A percentile compares a stretch with the other conserved stretches of the same genome.
These are phyloP conservation scores for Rostrohypoxylon terebratum DNA, from an alignment of 495 filamentous ascomycete genomes.

Conservation along the genomic window DNA sequence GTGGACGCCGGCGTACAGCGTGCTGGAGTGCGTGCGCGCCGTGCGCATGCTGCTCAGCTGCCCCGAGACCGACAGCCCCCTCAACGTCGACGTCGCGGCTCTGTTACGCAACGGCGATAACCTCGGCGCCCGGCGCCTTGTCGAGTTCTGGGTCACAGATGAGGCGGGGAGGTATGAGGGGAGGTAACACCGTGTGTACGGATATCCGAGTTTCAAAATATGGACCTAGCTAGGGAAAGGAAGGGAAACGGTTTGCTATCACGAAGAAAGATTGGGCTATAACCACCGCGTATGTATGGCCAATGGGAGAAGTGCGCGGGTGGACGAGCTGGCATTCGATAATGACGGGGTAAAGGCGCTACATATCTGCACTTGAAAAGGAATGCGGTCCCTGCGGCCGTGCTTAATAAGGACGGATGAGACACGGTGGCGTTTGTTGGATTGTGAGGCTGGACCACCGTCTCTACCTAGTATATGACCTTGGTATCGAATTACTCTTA, in stretches of 20 bases:
- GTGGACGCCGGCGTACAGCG: constrained; percentile 88
- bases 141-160: constrained; percentile 79
- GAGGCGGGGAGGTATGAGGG: constrained; percentile 63
- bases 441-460: constrained; percentile 13
- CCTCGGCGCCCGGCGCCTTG: constrained; percentile 80
- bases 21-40: constrained; percentile 79
- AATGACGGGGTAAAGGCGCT: constrained; percentile 14
- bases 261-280: not conserved
- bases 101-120: constrained; percentile 80
- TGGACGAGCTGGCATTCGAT: not conserved
- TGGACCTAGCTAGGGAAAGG: not conserved
- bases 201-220: not conserved
- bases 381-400: not conserved
- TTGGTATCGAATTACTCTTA: not conserved
- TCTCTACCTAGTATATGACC: constrained; percentile 7
- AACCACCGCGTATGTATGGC: constrained; percentile 9
- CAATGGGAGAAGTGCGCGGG: not conserved
- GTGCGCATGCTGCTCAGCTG: constrained; percentile 81
- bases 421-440: constrained; percentile 22
- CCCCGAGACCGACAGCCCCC: constrained; percentile 82
- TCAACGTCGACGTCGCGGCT: constrained; percentile 89
- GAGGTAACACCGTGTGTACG: constrained; percentile 27
- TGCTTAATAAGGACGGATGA: constrained; percentile 6
- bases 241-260: not conserved
- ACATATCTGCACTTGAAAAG: constrained; percentile 17